These are phyloP conservation scores for Phialocephala subalpina DNA, from an alignment of 2,329 filamentous ascomycete species.

Conservation along the genomic window DNA sequence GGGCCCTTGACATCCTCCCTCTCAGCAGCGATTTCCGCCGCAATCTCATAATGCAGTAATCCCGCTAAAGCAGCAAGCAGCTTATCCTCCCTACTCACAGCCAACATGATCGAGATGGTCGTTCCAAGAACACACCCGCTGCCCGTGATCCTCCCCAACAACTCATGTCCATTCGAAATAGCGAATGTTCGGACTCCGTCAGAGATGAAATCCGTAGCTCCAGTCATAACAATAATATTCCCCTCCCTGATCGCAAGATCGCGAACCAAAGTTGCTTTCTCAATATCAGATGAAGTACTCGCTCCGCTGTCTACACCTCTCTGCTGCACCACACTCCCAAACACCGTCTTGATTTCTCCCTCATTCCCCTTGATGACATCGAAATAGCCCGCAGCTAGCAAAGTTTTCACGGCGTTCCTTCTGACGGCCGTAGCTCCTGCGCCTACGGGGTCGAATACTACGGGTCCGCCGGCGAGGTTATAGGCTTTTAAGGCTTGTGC, in stretches of 20 bases:
- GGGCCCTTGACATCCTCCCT: constrained; percentile 75
- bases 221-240: constrained; percentile 84
- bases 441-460: constrained; percentile 90
- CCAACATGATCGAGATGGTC: constrained; percentile 77
- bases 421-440: constrained; percentile 83
- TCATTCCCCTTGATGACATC: constrained; percentile 95
- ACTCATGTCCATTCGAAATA: constrained; percentile 78
- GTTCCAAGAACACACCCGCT: constrained; percentile 89
- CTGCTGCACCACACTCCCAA: constrained; percentile 68
- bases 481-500: constrained; percentile 79
- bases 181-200: constrained; percentile 74
- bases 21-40: constrained; percentile 69
- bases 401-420: constrained; percentile 71
- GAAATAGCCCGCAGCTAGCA: constrained; percentile 80
- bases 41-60: constrained; percentile 80
- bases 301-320: constrained; percentile 83
- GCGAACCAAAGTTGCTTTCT: constrained; percentile 69
- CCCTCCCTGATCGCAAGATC: constrained; percentile 72
- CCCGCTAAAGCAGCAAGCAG: constrained; percentile 78
- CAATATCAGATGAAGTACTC: constrained; percentile 58
- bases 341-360: constrained; percentile 81
- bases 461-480: constrained; percentile 77
- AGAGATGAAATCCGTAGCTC: constrained; percentile 77
- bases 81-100: constrained; percentile 67
- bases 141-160: constrained; percentile 76